phyloP scores from a whole-genome alignment of 345 rosid species.

The Lepidium africanum region DNA sequence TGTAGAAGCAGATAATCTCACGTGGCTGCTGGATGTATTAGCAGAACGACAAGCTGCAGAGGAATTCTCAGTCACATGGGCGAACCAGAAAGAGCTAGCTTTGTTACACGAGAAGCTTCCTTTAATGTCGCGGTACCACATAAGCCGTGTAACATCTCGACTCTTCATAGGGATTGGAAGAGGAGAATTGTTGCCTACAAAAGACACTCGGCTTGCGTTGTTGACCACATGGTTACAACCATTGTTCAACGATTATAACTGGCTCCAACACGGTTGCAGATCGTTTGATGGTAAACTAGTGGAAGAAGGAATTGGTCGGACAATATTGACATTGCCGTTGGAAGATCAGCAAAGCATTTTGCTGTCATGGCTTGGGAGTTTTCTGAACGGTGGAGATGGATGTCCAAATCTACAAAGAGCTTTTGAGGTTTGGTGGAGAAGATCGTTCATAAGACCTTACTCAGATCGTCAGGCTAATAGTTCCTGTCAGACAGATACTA shows the following conservation, averaged over 20 bases:
- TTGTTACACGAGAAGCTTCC: constrained; percentile 62
- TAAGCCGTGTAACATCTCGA: constrained; percentile 75
- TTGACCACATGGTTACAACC: constrained; percentile 89
- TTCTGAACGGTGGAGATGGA: constrained; percentile 72
- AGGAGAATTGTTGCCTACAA: constrained; percentile 81
- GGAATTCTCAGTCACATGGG: constrained; percentile 75
- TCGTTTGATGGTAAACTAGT: constrained; percentile 83
- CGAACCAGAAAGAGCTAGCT: constrained; percentile 67
- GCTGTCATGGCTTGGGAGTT: constrained; percentile 78
- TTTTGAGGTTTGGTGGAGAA: constrained; percentile 98
- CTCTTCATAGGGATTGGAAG: constrained; percentile 84
- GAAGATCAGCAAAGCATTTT: constrained; percentile 89
- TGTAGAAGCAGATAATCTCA: constrained; percentile 74
- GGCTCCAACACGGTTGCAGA: constrained; percentile 90
- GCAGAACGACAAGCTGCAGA: constrained; percentile 75
- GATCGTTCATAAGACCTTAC: constrained; percentile 83
- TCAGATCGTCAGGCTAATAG: constrained; percentile 22
- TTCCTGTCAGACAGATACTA: constrained; percentile 15
- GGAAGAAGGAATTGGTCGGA: constrained; percentile 94
- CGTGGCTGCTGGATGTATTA: constrained; percentile 89
- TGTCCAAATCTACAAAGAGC: constrained; percentile 98
- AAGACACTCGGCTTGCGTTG: constrained; percentile 67
- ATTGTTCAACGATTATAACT: constrained; percentile 78
- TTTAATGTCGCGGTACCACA: constrained; percentile 64
- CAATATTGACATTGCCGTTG: constrained; percentile 80